These are phyloP conservation scores for Pleurotus eryngii DNA, from an alignment of 768 basidiomycete genomes.

Conservation along the genomic window DNA sequence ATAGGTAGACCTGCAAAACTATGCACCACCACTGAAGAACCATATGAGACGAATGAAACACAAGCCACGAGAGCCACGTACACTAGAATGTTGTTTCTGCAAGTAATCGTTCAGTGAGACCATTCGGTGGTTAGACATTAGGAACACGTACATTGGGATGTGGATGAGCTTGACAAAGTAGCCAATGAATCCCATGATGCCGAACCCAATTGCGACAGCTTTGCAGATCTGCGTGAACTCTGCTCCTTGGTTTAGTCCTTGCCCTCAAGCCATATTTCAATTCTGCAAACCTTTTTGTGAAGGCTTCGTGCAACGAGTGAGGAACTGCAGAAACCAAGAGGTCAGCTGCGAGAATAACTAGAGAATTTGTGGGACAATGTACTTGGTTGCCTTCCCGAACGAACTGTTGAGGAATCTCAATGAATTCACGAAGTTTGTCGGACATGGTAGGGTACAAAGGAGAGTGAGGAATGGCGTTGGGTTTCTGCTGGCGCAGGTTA, in stretches of 20 bases:
- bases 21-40: constrained; percentile 69
- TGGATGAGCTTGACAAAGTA: constrained; percentile 98
- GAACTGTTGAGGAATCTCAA: constrained; percentile 90
- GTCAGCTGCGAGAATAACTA: constrained; percentile 6
- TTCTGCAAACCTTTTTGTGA: constrained; percentile 79
- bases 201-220: constrained; percentile 96
- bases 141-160: constrained; percentile 85
- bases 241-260: constrained; percentile 27
- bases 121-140: neutral
- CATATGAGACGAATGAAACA: constrained; percentile 19
- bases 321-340: constrained; percentile 56
- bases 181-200: constrained; percentile 99
- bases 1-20: constrained; percentile 18
- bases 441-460: constrained; percentile 58
- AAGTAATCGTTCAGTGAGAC: constrained; percentile 11
- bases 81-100: constrained; percentile 96
- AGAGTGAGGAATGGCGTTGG: constrained; percentile 15
- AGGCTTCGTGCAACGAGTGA: constrained; percentile 97
- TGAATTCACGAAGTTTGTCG: constrained; percentile 86
- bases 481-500: constrained; percentile 29
- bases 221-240: constrained; percentile 95
- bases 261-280: neutral
- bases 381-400: constrained; percentile 93
- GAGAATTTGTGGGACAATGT: constrained; percentile 17
- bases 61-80: constrained; percentile 43